Conservation (phyloP, 768 basidiomycete species). For the Podaxis pistillaris region DNA sequence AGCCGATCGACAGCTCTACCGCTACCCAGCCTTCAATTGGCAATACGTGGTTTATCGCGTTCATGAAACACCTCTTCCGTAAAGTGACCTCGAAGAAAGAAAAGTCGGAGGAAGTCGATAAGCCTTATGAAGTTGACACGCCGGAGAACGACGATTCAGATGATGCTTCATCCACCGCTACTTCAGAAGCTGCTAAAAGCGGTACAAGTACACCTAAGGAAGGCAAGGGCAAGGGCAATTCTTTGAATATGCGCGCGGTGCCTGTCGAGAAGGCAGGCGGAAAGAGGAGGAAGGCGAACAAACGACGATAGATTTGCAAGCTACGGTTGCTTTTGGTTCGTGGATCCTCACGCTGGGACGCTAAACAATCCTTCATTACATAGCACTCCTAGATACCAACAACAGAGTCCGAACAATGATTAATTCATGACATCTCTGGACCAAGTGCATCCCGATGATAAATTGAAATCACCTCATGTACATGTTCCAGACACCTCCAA, state of each 20-base stretch:
- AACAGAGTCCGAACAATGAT: neutral
- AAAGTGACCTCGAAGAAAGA: constrained; percentile 29
- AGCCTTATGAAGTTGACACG: constrained; percentile 1
- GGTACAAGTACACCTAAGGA: constrained; percentile 38
- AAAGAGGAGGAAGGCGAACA: constrained; percentile 58
- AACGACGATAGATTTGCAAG: constrained; percentile 38
- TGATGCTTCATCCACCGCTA: constrained; percentile 40
- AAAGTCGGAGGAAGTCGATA: constrained; percentile 12
- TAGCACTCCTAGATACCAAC: neutral
- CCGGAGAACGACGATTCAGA: constrained; percentile 22
- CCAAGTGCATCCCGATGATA: neutral
- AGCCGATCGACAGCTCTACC: constrained; percentile 57
- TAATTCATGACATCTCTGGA: constrained; percentile 4
- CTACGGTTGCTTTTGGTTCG: neutral
- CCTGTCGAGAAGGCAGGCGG: constrained; percentile 58
- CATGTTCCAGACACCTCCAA: neutral
- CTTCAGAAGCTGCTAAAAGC: constrained; percentile 44
- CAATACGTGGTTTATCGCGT: constrained; percentile 68
- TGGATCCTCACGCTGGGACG: neutral
- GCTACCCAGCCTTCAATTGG: constrained; percentile 55
- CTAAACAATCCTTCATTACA: neutral
- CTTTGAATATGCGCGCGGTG: constrained; percentile 22
- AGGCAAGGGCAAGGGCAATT: constrained; percentile 27
- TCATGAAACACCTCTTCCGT: constrained; percentile 35
- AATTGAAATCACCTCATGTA: neutral